A percentile compares a stretch with the other conserved stretches of the same genome.
Evolutionary conservation across 192 early-diverging fungal species (phyloP).

Genomic region (Podila epicladia): DNA sequence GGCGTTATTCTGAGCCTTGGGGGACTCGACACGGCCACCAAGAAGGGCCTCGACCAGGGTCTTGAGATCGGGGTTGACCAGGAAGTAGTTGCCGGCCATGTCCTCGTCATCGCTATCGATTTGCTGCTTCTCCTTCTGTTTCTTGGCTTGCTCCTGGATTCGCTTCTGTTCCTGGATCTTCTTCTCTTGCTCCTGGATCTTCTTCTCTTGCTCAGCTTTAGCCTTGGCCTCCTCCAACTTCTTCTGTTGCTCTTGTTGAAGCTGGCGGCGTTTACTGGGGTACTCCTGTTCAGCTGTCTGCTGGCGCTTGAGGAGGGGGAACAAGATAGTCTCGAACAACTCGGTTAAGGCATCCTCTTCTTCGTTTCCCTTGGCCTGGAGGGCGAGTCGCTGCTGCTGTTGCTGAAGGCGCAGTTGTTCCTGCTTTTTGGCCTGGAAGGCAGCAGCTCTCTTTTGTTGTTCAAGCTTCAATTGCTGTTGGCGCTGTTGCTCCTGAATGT

Average conservation of each 20-base stretch:
- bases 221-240: conserved; percentile 14
- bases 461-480: conserved; percentile 10
- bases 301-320: conserved; percentile 47
- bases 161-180: not conserved
- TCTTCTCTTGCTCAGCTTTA: not conserved
- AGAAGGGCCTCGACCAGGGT: conserved; percentile 34
- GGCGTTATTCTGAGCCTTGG: not conserved
- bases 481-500: conserved; percentile 24
- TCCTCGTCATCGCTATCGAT: conserved; percentile 17
- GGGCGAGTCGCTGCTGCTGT: conserved; percentile 13
- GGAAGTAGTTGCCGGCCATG: conserved; percentile 22
- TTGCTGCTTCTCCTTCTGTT: conserved; percentile 8
- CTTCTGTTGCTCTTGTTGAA: conserved; percentile 8
- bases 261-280: conserved; percentile 31
- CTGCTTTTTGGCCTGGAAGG: conserved; percentile 8
- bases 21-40: conserved; percentile 16
- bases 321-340: conserved; percentile 34
- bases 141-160: not conserved
- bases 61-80: not conserved
- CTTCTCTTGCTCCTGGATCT: conserved; percentile 11
- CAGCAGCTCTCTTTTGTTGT: not conserved
- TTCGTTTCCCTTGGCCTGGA: conserved; percentile 4
- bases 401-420: conserved; percentile 4
- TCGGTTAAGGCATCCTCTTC: conserved; percentile 12
- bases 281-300: conserved; percentile 20